Base-by-base conservation (phyloP, 2,329 filamentous ascomycete genomes). In the Xylaria sp. region DNA sequence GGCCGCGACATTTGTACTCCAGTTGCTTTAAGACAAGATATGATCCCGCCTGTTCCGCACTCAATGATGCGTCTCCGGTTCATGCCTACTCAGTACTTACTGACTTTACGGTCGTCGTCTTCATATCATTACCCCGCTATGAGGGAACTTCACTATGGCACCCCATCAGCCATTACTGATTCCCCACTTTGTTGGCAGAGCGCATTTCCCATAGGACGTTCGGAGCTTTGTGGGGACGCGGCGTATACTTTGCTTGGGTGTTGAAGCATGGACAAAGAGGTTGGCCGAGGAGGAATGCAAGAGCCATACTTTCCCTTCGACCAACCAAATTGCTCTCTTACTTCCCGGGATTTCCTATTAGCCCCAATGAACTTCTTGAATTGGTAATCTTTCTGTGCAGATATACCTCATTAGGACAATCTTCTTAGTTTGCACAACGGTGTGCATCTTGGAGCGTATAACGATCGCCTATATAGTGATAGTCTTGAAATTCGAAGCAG, bases 161-260 rank as follows among this genome's bases (percentile, higher is more conserved):
- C 54, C 75, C 75, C 74, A 71, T 78, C 73, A 76, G 71, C 77
- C 75, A 79, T 70, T 77, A 72, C 70, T 39, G 67, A 76, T 76
- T 75, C 77, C 81, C 81, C 81, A 82, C 80, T 80, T 82, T 82
- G 75, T 78, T 67, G 55, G 67, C 78, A 72, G 75, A 56, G 76
- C 66, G 77, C 72, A 70, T 75, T 74, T 74, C 72, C 67, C 71
- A 75, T 64, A 68, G 74, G 68, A 73, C 68, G 62, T 69, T 68
- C 67, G 46, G 71, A 68, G 60, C 60, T 64, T 61, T 66, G 61
- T 62, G 62, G 62, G 61, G 67, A 66, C 18, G 46, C 52, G 8
- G 59, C 60, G 56, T 56, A 64, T 63, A 58, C 59, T 4, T 52
- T 64, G 33, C 55, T 43, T 56, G 43, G 55, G 43, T 55, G 41